Conservation (phyloP, 192 early-diverging fungal genomes). For the Coemansia interrupta region DNA sequence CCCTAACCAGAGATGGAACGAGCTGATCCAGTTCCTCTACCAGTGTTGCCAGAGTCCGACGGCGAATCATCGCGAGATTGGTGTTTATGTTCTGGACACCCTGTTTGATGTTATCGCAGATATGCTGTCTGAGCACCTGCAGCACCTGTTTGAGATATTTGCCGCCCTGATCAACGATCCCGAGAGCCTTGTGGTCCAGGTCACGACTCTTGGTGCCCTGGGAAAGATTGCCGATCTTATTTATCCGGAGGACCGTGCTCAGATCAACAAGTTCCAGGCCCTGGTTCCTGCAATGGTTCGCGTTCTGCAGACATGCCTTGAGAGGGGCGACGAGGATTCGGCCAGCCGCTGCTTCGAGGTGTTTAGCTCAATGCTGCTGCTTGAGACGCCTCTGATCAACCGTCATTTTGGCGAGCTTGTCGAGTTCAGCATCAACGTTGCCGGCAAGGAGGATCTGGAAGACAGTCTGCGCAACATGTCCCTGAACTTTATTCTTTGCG, state of each 20-base stretch:
- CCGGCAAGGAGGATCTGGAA: slow-evolving; percentile 64
- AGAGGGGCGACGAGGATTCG: slow-evolving; percentile 68
- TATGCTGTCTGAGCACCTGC: slow-evolving; percentile 53
- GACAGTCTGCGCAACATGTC: slow-evolving; percentile 73
- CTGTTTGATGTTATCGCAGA: slow-evolving; percentile 86
- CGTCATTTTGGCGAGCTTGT: slow-evolving; percentile 77
- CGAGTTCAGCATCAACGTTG: slow-evolving; percentile 74
- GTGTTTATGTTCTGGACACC: slow-evolving; percentile 79
- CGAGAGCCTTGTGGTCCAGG: slow-evolving; percentile 75
- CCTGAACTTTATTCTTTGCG: slow-evolving; percentile 66
- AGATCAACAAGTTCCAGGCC: slow-evolving; percentile 68
- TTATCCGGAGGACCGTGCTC: slow-evolving; percentile 63
- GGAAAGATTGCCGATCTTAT: slow-evolving; percentile 82
- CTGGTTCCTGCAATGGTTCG: slow-evolving; percentile 82
- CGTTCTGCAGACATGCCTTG: slow-evolving; percentile 77
- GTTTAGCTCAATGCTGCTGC: slow-evolving; percentile 74
- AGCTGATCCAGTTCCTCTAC: slow-evolving; percentile 76
- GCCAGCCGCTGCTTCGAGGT: slow-evolving; percentile 82
- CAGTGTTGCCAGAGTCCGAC: slow-evolving; percentile 71
- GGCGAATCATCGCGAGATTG: slow-evolving; percentile 77
- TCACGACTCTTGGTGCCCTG: slow-evolving; percentile 75
- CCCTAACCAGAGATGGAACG: slow-evolving; percentile 70
- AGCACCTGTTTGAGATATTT: slow-evolving; percentile 74
- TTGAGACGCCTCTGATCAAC: slow-evolving; percentile 77
- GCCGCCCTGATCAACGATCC: slow-evolving; percentile 70